Percentiles rank a stretch among this genome's conserved stretches.
phyloP scores from a whole-genome alignment of 768 basidiomycete species.

The Lactarius evosmus region DNA sequence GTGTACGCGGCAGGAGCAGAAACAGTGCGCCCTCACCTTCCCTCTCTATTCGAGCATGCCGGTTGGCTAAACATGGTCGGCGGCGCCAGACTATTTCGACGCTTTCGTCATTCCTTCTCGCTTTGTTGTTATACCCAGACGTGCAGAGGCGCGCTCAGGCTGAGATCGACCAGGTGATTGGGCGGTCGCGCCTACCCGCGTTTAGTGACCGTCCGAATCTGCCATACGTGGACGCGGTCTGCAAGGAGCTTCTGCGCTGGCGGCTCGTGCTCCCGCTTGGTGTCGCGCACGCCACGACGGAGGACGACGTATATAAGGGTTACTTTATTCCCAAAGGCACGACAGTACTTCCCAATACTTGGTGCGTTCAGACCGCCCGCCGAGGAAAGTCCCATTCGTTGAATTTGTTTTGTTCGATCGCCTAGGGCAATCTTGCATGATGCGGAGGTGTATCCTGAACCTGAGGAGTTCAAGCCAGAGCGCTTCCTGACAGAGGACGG shows the following conservation, averaged over 20 bases:
- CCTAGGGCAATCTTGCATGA: constrained; percentile 31
- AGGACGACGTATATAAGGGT: constrained; percentile 11
- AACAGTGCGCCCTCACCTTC: background rate
- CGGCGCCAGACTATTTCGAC: constrained; percentile 15
- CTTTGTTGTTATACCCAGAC: constrained; percentile 20
- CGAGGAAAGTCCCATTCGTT: too few relatives aligned
- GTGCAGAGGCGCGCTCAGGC: constrained; percentile 19
- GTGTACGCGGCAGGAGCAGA: constrained; percentile 21
- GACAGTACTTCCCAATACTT: constrained; percentile 17
- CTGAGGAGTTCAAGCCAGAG: constrained; percentile 20
- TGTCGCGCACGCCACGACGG: constrained; percentile 17
- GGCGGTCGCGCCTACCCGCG: constrained; percentile 27
- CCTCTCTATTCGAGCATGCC: background rate
- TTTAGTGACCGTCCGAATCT: constrained; percentile 26
- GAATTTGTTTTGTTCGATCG: background rate
- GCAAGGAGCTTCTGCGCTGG: constrained; percentile 17
- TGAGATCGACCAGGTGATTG: constrained; percentile 28
- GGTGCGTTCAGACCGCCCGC: background rate
- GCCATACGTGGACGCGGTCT: constrained; percentile 30
- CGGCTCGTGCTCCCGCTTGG: constrained; percentile 17
- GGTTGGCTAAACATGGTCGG: background rate
- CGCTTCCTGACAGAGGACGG: constrained; percentile 20
- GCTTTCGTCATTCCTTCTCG: constrained; percentile 14
- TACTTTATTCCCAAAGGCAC: constrained; percentile 19
- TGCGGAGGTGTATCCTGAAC: constrained; percentile 22